Conservation (phyloP, 176 grass and related monocot species). For the Carex pumila region DNA sequence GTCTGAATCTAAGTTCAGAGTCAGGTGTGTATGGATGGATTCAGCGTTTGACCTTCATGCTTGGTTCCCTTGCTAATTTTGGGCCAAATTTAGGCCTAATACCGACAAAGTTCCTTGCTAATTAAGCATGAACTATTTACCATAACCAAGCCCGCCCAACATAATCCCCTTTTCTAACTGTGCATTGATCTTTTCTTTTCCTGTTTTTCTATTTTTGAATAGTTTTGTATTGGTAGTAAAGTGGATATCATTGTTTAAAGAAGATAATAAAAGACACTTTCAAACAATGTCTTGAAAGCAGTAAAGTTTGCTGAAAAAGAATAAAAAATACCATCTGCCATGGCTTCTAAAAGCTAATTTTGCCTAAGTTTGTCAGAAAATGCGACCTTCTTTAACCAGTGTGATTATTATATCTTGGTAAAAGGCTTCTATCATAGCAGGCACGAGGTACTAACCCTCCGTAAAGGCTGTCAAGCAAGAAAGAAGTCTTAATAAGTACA, state of each 20-base stretch:
- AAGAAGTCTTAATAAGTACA: neutral
- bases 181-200: neutral
- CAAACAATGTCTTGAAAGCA: neutral
- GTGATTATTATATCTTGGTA: neutral
- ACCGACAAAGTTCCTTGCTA: neutral
- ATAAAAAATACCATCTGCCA: neutral
- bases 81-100: neutral
- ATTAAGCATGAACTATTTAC: neutral
- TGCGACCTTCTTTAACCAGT: neutral
- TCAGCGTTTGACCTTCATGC: neutral
- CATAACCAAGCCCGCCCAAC: neutral
- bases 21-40: neutral
- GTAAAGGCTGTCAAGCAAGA: neutral
- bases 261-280: slow-evolving; percentile 4
- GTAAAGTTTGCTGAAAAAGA: neutral
- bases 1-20: too few relatives aligned
- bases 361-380: neutral
- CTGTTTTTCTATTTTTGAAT: neutral
- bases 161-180: neutral
- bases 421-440: neutral
- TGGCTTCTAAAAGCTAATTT: slow-evolving; percentile 11
- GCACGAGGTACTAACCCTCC: neutral
- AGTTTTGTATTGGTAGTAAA: neutral
- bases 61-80: neutral
- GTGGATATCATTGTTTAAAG: neutral